Conservation (phyloP, 371 early-diverging fungal genomes). For the Mortierella sp. region DNA sequence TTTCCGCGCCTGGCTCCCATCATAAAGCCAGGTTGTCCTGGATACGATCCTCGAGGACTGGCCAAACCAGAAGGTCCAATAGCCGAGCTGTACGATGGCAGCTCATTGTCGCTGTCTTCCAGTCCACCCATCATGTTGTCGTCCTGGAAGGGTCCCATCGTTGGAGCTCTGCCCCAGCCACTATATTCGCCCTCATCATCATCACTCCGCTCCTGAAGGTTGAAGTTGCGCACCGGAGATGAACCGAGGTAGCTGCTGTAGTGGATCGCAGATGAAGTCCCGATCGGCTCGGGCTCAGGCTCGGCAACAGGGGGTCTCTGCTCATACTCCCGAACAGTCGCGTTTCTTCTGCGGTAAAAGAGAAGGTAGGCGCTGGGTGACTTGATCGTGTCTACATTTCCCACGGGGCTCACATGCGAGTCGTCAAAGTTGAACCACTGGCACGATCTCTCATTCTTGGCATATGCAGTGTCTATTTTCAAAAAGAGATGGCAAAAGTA, state of each 20-base stretch:
- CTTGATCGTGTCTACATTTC: conserved; percentile 65
- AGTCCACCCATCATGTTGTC: not conserved
- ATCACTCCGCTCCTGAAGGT: not conserved
- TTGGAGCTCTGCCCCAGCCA: conserved; percentile 46
- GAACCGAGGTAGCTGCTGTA: conserved; percentile 8
- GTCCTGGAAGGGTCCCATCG: conserved; percentile 22
- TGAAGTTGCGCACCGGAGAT: conserved; percentile 19
- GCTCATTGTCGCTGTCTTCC: conserved; percentile 18
- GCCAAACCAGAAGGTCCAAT: conserved; percentile 39
- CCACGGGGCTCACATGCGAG: conserved; percentile 77
- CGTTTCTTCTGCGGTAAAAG: conserved; percentile 83
- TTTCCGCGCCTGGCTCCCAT: conserved; percentile 19
- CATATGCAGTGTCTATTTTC: conserved; percentile 87
- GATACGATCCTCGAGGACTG: conserved; percentile 27
- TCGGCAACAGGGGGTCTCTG: conserved; percentile 21
- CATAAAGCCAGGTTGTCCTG: conserved; percentile 13
- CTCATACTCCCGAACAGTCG: conserved; percentile 43
- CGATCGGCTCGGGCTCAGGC: not conserved
- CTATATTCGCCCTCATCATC: conserved; percentile 15
- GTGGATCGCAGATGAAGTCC: not conserved
- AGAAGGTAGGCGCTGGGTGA: conserved; percentile 87
- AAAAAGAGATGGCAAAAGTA: not conserved
- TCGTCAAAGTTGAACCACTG: conserved; percentile 95
- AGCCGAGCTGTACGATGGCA: conserved; percentile 19
- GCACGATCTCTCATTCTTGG: conserved; percentile 77